Evolutionary conservation across 2,329 filamentous ascomycete species (phyloP).

Genomic region (Xylariales sp.): DNA sequence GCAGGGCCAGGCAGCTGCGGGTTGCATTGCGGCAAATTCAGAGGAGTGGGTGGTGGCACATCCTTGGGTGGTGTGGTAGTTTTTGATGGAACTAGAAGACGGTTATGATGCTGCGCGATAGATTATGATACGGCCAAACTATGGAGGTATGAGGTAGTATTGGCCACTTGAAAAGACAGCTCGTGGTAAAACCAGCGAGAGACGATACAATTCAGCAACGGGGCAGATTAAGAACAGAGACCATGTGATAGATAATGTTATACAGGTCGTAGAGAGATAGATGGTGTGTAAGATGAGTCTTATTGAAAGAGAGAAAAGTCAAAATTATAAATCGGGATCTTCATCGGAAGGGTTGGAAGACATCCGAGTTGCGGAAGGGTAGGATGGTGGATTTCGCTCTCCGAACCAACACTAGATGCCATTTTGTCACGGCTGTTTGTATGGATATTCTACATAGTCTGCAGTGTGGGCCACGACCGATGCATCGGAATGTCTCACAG

Average conservation of each 20-base stretch:
- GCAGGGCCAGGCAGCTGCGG: conserved; percentile 46
- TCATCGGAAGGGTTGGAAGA: not conserved
- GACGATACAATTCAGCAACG: not conserved
- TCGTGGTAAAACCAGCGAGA: not conserved
- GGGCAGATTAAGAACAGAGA: not conserved
- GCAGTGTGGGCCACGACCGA: conserved; percentile 23
- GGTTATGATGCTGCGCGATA: conserved; percentile 40
- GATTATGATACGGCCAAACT: conserved; percentile 5
- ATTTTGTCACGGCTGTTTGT: conserved; percentile 7
- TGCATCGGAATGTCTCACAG: conserved; percentile 7
- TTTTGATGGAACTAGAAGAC: conserved; percentile 44
- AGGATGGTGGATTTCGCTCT: conserved; percentile 23
- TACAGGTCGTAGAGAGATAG: not conserved
- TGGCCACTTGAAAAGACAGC: not conserved
- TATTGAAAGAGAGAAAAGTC: not conserved
- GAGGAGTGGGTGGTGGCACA: conserved; percentile 66
- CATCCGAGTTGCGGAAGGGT: conserved; percentile 1
- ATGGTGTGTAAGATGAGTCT: not conserved
- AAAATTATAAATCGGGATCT: not conserved
- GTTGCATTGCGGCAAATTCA: conserved; percentile 61
- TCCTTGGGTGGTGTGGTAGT: conserved; percentile 57
- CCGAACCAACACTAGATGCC: conserved; percentile 21
- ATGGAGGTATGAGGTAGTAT: conserved; percentile 9
- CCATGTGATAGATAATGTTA: not conserved
- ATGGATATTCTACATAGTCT: conserved; percentile 7